Base-by-base conservation (phyloP, 331 rosid species). In the Quercus phellos region DNA sequence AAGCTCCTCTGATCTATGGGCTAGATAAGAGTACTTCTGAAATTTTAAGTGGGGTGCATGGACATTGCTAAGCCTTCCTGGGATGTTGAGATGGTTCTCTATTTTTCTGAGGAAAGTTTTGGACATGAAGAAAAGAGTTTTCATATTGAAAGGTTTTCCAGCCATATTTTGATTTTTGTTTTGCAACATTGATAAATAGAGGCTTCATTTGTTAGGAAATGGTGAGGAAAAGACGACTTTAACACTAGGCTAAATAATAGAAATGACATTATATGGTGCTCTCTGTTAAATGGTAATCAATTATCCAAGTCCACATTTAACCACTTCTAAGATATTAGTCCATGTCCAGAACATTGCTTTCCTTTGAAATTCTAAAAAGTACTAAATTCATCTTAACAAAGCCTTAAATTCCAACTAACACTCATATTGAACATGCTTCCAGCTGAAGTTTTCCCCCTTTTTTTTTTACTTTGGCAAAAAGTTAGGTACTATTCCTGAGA, bases 21-120 rank as follows among this genome's bases (percentile, higher is more conserved):
- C 70, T 63, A 69, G 79, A 55, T 82, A 43, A 50, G 55, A 55
- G 56, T 16, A 30, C 61, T 80, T 75, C 77, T 75, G 80, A 24
- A 55, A 68, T 21, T 63, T 75, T 35, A 5, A 19, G 11, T 61
- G n/a, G 3, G 76, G 11, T 51, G 58, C 6, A 11, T 56, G 61
- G 11, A 68, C 78, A 51, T 74, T 55, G 84, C 24, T 27, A 60
- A 60, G 26, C 7, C 46, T 51, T 60, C 61, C 68, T 19, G 11
- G 21, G 30, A 42, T 67, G 43, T 71, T 66, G 69, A 60, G 35
- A 1, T 26, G 35, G n/a, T 13, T 43, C 60, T 68, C 69, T 51
- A 3, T 55, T 32, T 3, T 60, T 54, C 12, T 61, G 38, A 53
- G 58, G 10, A 30, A 32, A 61, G 30, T 27, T 69, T 43, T 73